Base-by-base conservation (phyloP, 2,329 filamentous ascomycete species). In the Purpureocillium lavendulum region DNA sequence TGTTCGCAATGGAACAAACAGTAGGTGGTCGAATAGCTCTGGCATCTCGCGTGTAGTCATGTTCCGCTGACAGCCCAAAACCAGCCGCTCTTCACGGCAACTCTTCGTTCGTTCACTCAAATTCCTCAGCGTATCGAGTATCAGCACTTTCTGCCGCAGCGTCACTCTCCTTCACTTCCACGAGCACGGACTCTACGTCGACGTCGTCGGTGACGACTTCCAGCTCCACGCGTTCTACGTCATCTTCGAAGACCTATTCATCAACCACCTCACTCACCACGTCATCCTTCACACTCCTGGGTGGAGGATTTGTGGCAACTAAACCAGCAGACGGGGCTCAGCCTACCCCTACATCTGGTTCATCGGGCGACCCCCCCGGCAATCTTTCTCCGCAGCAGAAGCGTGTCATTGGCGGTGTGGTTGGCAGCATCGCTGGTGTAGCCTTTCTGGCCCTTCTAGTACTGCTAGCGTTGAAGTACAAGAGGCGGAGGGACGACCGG, bases 401-500 rank as follows among this genome's bases (percentile, higher is more conserved):
- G 43, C 58, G 59, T 41, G 54, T 80, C 21, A 73, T 76, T 7
- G 75, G 75, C 1, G 69, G 75, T 26, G 72, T 80, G 1, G 62
- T 79, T 14, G 75, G 75, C 16, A 66, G 72, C 31, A 54, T 82
- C 26, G 77, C 77, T 13, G 78, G 77, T 14, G 56, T 75, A 2
- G 76, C 75, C 11, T 61, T 81, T 34, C 54, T 82, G 36, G 57
- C 75, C 4, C 53, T 80, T 4, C 53, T 80, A 15, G 54, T 76
- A 6, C 56, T 81, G 41, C 61, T 73, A 42, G 49, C 71, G n/a
- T 51, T 81, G 33, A 66, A 67, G 47, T 76, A 73, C 63, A 77
- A 69, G 64, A 79, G 70, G 52, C 66, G 65, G 40, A 64, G 65
- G 40, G 57, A 62, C 7, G 64, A 59, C 33, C 59, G 65, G 47